Conservation (phyloP, 768 basidiomycete genomes). For the Phylloporus sp. region DNA sequence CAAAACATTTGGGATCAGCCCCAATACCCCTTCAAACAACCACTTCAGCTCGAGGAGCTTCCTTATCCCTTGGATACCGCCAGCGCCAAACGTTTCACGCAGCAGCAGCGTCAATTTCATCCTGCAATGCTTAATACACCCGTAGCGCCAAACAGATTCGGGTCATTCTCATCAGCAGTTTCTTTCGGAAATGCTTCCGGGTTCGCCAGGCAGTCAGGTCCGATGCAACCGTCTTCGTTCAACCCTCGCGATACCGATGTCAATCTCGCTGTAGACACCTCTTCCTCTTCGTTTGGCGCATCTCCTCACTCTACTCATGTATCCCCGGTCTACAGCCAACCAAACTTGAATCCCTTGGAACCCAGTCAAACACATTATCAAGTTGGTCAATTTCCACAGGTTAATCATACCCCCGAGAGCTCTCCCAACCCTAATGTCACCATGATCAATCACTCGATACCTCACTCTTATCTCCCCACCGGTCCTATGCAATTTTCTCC, state of each 20-base stretch:
- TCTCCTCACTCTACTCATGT: constrained; percentile 9
- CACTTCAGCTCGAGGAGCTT: constrained; percentile 29
- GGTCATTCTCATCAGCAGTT: constrained; percentile 11
- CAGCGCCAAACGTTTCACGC: neutral
- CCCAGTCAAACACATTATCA: constrained; percentile 17
- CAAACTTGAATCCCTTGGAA: constrained; percentile 6
- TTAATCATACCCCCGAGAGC: constrained; percentile 8
- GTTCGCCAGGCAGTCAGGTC: constrained; percentile 6
- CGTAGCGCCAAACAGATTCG: constrained; percentile 4
- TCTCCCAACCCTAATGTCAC: constrained; percentile 8
- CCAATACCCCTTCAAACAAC: constrained; percentile 11
- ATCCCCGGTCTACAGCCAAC: constrained; percentile 15
- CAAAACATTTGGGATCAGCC: constrained; percentile 19
- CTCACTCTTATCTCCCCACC: constrained; percentile 16
- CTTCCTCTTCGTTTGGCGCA: constrained; percentile 12
- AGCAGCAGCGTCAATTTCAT: constrained; percentile 12
- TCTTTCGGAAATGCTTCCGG: constrained; percentile 10
- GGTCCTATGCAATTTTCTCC: constrained; percentile 32
- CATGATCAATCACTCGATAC: constrained; percentile 1
- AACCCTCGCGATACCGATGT: constrained; percentile 3
- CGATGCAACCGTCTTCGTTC: constrained; percentile 12
- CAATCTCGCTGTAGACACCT: constrained; percentile 10
- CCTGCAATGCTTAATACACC: constrained; percentile 2
- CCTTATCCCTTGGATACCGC: constrained; percentile 16
- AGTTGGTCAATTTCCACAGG: constrained; percentile 1